These are phyloP conservation scores for Fraxinus americana DNA, from an alignment of 257 asterid genomes.

Conservation along the genomic window DNA sequence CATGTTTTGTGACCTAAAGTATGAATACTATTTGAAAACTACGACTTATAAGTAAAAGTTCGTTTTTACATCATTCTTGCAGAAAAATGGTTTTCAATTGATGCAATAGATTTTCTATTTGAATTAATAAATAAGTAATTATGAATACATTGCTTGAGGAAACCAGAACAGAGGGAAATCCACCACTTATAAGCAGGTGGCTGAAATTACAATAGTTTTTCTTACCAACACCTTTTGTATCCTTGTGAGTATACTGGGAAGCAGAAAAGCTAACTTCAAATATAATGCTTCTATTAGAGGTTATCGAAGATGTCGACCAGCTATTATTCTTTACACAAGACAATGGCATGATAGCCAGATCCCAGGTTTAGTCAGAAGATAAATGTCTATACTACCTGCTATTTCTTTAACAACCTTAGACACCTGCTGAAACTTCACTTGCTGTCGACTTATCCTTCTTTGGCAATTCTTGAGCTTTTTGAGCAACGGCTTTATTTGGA, in stretches of 20 bases:
- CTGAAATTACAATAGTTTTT: neutral
- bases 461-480: conserved; percentile 64
- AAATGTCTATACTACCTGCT: conserved; percentile 31
- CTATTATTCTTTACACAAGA: conserved; percentile 44
- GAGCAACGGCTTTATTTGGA: conserved; percentile 75
- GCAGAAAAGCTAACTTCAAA: neutral
- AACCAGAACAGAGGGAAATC: neutral
- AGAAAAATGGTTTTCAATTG: no score
- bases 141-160: neutral
- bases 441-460: conserved; percentile 55
- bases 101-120: no score
- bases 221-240: neutral
- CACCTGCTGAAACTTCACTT: conserved; percentile 68
- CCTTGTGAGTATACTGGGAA: neutral
- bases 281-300: neutral
- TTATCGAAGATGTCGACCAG: neutral
- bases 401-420: conserved; percentile 37
- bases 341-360: conserved; percentile 24
- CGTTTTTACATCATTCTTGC: no score
- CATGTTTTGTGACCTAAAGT: no score
- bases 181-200: neutral
- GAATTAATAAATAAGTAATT: no score
- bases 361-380: conserved; percentile 28
- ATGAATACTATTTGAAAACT: no score
- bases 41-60: no score